phyloP scores from a whole-genome alignment of 192 early-diverging fungal species.

The Coemansia sp. region DNA sequence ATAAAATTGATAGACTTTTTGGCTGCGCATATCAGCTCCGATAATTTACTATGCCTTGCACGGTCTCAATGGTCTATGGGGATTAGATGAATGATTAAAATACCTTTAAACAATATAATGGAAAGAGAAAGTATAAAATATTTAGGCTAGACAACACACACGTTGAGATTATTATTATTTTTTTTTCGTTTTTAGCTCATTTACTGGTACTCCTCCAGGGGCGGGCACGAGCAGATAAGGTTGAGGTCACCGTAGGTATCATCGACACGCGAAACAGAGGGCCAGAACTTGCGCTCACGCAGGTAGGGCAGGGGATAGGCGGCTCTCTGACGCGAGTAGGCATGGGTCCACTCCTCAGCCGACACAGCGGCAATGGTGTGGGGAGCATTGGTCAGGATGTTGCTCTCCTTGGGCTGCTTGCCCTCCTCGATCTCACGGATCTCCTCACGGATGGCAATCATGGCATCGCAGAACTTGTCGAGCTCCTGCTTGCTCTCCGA shows the following conservation, averaged over 20 bases:
- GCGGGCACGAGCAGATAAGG: constrained; percentile 94
- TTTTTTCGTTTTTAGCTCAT: neutral
- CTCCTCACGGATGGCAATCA: constrained; percentile 93
- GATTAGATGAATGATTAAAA: too few species aligned
- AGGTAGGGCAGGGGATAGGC: constrained; percentile 86
- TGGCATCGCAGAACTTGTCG: constrained; percentile 97
- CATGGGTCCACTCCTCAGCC: constrained; percentile 77
- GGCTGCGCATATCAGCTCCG: too few species aligned
- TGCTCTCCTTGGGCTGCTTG: constrained; percentile 77
- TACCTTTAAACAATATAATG: too few species aligned
- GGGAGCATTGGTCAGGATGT: constrained; percentile 85
- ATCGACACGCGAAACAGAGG: constrained; percentile 86
- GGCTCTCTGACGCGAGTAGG: constrained; percentile 83
- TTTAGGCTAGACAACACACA: too few species aligned
- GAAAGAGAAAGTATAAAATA: too few species aligned
- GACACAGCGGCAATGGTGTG: constrained; percentile 80
- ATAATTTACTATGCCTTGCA: too few species aligned
- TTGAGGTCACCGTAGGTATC: constrained; percentile 95
- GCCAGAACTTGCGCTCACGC: constrained; percentile 95
- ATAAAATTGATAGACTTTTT: too few species aligned
- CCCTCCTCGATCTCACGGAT: constrained; percentile 86
- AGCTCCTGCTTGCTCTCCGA: constrained; percentile 90
- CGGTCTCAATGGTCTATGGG: too few species aligned
- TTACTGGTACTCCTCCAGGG: constrained; percentile 73
- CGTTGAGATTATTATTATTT: neutral